Conservation (phyloP, 768 basidiomycete species). For the Podaxis sp. region DNA sequence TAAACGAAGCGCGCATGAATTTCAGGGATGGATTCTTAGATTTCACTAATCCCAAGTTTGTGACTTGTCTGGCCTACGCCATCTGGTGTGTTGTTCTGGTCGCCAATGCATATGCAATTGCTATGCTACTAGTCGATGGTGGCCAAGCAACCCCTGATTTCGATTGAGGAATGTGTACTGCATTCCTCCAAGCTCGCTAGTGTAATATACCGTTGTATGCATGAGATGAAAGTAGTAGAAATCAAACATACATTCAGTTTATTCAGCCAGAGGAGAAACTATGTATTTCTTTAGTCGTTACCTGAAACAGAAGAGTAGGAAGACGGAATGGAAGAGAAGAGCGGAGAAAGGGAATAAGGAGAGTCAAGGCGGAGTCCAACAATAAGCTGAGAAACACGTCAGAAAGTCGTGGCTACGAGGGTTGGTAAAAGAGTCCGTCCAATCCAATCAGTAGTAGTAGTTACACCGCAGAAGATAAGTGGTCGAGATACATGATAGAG, state of each 20-base stretch:
- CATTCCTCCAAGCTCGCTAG: not conserved
- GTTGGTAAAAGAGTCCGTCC: slow-evolving; percentile 1
- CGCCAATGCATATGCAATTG: slow-evolving; percentile 51
- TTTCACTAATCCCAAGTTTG: slow-evolving; percentile 33
- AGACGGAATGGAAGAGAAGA: not conserved
- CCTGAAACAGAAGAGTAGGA: not conserved
- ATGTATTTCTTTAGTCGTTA: not conserved
- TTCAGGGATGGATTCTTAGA: slow-evolving; percentile 22
- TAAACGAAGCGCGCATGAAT: slow-evolving; percentile 9
- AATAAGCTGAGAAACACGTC: slow-evolving; percentile 4
- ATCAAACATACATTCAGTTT: not conserved
- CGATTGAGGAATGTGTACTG: not conserved
- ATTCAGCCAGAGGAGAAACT: not conserved
- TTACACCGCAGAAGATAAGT: slow-evolving; percentile 8
- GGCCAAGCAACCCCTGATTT: not conserved
- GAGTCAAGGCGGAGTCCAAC: not conserved
- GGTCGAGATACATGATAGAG: slow-evolving; percentile 22
- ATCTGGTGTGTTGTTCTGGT: slow-evolving; percentile 43
- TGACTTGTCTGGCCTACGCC: slow-evolving; percentile 38
- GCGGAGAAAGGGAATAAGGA: not conserved
- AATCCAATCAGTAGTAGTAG: slow-evolving; percentile 2
- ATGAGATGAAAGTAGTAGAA: not conserved
- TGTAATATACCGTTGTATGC: not conserved
- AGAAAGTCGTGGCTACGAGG: not conserved
- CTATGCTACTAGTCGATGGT: slow-evolving; percentile 28